phyloP scores from a whole-genome alignment of 768 basidiomycete genomes.

The Clitopilus passeckerianus region DNA sequence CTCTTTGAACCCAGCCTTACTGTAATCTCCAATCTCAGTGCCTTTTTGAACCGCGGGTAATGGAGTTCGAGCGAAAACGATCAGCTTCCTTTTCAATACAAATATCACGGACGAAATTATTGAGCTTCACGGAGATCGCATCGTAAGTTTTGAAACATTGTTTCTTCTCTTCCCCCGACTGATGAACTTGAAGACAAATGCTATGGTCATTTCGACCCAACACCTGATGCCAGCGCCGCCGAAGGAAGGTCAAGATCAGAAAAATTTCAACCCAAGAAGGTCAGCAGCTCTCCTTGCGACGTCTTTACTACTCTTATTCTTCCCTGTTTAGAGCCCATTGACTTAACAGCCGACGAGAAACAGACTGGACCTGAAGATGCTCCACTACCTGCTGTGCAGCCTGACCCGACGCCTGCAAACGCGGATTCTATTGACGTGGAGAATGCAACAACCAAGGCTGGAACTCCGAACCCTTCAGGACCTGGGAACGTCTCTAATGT shows the following conservation, averaged over 20 bases:
- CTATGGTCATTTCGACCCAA: constrained; percentile 88
- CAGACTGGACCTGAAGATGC: background rate
- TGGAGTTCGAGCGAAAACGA: constrained; percentile 82
- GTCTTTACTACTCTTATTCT: background rate
- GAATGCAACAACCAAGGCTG: constrained; percentile 30
- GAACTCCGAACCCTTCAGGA: constrained; percentile 18
- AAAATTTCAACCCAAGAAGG: constrained; percentile 10
- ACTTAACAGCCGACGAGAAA: background rate
- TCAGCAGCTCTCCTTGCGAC: background rate
- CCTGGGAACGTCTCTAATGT: constrained; percentile 11
- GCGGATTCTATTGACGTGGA: constrained; percentile 45
- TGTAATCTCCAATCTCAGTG: constrained; percentile 42
- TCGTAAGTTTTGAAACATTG: constrained; percentile 30
- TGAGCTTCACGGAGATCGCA: constrained; percentile 45
- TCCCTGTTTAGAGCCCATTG: background rate
- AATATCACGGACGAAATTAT: constrained; percentile 77
- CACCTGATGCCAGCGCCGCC: constrained; percentile 52
- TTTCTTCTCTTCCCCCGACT: constrained; percentile 2
- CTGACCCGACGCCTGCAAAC: background rate
- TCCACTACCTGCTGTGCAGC: background rate
- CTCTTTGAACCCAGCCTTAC: background rate
- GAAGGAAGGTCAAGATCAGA: constrained; percentile 7
- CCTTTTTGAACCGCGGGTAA: constrained; percentile 88
- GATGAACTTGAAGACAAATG: constrained; percentile 58
- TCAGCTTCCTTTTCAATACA: constrained; percentile 42